A percentile compares a stretch with the other conserved stretches of the same genome.
Conservation (phyloP, 805 yeast species). For the Metschnikowia dekortorum region DNA sequence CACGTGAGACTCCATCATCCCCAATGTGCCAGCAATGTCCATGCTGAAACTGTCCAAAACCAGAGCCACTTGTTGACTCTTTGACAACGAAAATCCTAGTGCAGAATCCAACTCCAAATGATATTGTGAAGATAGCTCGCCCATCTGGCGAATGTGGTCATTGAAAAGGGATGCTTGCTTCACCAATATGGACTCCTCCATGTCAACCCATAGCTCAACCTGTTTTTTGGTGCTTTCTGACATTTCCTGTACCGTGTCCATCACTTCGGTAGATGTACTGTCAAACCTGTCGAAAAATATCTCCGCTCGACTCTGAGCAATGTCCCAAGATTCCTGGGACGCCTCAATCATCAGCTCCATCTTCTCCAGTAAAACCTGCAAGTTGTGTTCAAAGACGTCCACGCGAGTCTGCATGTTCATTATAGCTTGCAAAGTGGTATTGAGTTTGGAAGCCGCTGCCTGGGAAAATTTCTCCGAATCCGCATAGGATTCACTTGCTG, state of each 20-base stretch:
- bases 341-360: constrained; percentile 1
- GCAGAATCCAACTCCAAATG: not conserved
- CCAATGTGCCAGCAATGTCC: not conserved
- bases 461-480: not conserved
- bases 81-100: not conserved
- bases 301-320: not conserved
- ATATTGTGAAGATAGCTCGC: not conserved
- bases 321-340: not conserved
- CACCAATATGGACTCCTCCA: not conserved
- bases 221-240: constrained; percentile 3
- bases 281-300: not conserved
- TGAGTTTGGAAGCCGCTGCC: not conserved
- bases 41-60: not conserved
- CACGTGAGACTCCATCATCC: not conserved
- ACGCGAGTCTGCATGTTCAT: constrained; percentile 1
- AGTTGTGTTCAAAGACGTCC: not conserved
- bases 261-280: constrained; percentile 2
- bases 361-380: constrained; percentile 2
- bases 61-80: not conserved
- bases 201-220: constrained; percentile 3
- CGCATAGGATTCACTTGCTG: constrained; percentile 4
- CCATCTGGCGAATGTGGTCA: not conserved
- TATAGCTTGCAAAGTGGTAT: not conserved
- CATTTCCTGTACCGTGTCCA: not conserved
- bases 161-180: constrained; percentile 4